Evolutionary conservation across 345 rosid species (phyloP).

Genomic region (Microcos paniculata): DNA sequence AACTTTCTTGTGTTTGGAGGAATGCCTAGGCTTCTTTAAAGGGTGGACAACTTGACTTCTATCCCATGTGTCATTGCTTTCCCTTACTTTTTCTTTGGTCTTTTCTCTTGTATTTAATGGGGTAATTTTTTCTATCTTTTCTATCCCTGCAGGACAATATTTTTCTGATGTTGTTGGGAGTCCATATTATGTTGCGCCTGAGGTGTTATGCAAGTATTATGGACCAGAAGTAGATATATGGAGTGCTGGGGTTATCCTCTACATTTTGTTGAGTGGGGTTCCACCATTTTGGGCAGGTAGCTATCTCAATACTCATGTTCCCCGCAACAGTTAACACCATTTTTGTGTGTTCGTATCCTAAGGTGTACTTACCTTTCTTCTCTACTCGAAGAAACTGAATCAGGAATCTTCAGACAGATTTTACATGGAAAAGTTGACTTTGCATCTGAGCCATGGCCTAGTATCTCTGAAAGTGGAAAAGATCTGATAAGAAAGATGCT

Average conservation of each 20-base stretch:
- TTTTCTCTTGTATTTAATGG: slow-evolving; percentile 8
- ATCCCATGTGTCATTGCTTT: neutral
- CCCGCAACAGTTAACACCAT: neutral
- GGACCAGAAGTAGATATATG: slow-evolving; percentile 94
- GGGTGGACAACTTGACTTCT: neutral
- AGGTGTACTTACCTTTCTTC: neutral
- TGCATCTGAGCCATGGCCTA: slow-evolving; percentile 95
- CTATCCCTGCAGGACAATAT: slow-evolving; percentile 62
- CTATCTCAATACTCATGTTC: neutral
- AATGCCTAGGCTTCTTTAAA: neutral
- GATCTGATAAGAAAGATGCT: slow-evolving; percentile 86
- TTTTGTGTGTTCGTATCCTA: neutral
- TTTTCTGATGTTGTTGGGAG: slow-evolving; percentile 94
- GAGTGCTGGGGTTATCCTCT: slow-evolving; percentile 96
- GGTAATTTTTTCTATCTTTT: slow-evolving; percentile 13
- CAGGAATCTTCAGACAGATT: slow-evolving; percentile 95
- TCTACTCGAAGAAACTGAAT: slow-evolving; percentile 69
- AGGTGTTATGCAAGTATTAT: slow-evolving; percentile 80
- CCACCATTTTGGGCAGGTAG: slow-evolving; percentile 98
- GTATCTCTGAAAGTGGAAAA: slow-evolving; percentile 84
- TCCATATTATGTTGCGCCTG: slow-evolving; percentile 98
- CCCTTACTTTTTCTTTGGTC: neutral
- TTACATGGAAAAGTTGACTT: slow-evolving; percentile 83
- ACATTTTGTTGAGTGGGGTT: slow-evolving; percentile 90
- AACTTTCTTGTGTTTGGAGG: neutral